Evolutionary conservation across 129 eudicot species (phyloP), one percentile per base, ranked within the genome.

Genomic region (Kitagawia praeruptora): DNA sequence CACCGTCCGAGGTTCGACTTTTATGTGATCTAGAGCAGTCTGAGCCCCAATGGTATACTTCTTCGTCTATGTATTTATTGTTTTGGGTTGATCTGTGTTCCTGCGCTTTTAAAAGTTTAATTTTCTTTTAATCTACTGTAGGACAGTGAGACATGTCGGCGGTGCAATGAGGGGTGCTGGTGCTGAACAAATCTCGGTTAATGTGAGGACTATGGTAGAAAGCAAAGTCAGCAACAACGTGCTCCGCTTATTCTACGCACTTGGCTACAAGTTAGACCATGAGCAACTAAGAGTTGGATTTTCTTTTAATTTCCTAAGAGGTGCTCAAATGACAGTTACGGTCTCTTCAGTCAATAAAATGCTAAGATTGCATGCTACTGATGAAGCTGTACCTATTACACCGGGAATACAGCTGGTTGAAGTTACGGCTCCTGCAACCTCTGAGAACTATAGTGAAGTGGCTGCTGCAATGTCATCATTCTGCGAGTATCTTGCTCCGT

Each of bases 401-500:
- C 97, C 92, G 5, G 99, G 99, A 48, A 90, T 92, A 67, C 97
- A 95, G 85, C 80, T 95, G 76, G 99, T 95, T 80, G 99, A 95
- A 84, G 96, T 95, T 40, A 92, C 99, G 0, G 97, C 99, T 77
- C 97, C 96, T 69, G 97, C 97, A 13, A 73, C 97, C n/a, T 82
- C 96, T 15, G 97, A 92, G 74, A 95, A 87, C 47, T 95, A 95
- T 58, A 81, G 64, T 64, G 96, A 95, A 54, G 96, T 95, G 75
- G 96, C 83, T 38, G 86, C 91, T 11, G 85, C 99, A 39, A 86
- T 95, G 14, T 86, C 96, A 8, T 90, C 93, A 2, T 95, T 95
- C 72, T 95, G 97, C 80, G 99, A 95, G 90, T 90, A 89, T 82
- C 97, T 94, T 81, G 98, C 98, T 53, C 98, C 97, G 98, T 94